A percentile compares a stretch with the other conserved stretches of the same genome.
Conservation (phyloP, 768 basidiomycete genomes). For the Cyclocybe cylindracea region DNA sequence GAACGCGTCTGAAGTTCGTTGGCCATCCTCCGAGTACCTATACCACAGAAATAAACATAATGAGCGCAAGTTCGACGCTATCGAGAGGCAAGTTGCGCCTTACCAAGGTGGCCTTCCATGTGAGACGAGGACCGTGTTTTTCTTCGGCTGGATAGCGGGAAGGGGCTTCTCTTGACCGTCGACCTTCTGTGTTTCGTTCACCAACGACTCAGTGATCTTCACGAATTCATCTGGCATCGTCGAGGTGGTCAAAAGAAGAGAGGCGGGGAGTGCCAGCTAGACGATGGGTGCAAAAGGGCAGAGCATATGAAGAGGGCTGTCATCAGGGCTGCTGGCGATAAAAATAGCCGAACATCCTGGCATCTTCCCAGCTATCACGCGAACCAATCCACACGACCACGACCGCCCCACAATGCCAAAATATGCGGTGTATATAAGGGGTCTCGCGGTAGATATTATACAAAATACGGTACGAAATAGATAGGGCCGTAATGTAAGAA, state of each 20-base stretch:
- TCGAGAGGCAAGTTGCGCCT: conserved; percentile 9
- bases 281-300: no score
- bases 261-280: no score
- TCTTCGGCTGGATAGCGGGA: conserved; percentile 45
- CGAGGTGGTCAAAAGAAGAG: not conserved
- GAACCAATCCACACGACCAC: no score
- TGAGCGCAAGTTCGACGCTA: conserved; percentile 1
- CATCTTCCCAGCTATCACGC: no score
- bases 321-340: no score
- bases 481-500: no score
- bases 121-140: conserved; percentile 80
- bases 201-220: conserved; percentile 10
- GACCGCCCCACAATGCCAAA: no score
- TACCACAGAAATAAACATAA: not conserved
- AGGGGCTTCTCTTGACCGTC: conserved; percentile 10
- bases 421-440: no score
- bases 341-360: no score
- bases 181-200: conserved; percentile 3
- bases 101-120: conserved; percentile 89
- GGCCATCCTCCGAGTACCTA: conserved; percentile 82
- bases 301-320: no score
- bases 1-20: conserved; percentile 71
- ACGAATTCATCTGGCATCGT: conserved; percentile 24
- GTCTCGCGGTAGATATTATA: no score
- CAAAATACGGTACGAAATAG: no score